Evolutionary conservation across 2,329 filamentous ascomycete species (phyloP), one percentile per base, ranked within the genome.

Genomic region (Phialophora tarda): DNA sequence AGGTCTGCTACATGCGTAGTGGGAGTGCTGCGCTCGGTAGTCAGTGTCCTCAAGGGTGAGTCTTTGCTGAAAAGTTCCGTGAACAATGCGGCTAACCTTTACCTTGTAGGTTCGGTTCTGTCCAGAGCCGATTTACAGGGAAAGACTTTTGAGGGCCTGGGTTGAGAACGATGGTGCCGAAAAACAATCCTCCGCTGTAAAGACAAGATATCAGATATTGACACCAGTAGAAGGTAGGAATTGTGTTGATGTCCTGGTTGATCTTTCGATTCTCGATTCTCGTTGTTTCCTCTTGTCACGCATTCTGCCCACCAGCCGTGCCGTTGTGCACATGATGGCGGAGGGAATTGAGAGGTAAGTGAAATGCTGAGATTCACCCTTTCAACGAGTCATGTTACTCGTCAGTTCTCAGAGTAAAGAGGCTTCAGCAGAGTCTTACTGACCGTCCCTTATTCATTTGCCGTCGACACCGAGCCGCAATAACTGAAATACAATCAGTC

Each of bases 1-100:
- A 85, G 77, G 77, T 86, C 17, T 88, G 86, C 69, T 87, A 88
- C 71, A 87, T 87, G 78, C 76, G 85, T 44, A 83, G 81, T 75
- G 85, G 84, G 2, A 86, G 83, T 71, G 81, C 79, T 24, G 80
- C 82, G 0, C 71, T 88, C 58, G 85, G 84, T 0, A 78, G 75
- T 61, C 74, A 78, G 61, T 88, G 85, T 75, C 80, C 81, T 2
- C 83, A 84, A 69, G 85, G 85, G 65, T 84, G 64, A 68, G 73
- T 72, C 47, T n/a, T 38, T n/a, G 47, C 28, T 14, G 44, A 23
- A n/a, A 30, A 41, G 30, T 51, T 21, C 41, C 47, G 54, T n/a
- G 57, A 38, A 23, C 21, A 4, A 32, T 30, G n/a, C 1, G 3
- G 28, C 59, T 55, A 23, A 55, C 32, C 4, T 12, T 24, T 11